Percentiles rank a stretch among this genome's conserved stretches.
Conservation (phyloP, 2,329 filamentous ascomycete genomes). For the Arthrobotrys conoides region DNA sequence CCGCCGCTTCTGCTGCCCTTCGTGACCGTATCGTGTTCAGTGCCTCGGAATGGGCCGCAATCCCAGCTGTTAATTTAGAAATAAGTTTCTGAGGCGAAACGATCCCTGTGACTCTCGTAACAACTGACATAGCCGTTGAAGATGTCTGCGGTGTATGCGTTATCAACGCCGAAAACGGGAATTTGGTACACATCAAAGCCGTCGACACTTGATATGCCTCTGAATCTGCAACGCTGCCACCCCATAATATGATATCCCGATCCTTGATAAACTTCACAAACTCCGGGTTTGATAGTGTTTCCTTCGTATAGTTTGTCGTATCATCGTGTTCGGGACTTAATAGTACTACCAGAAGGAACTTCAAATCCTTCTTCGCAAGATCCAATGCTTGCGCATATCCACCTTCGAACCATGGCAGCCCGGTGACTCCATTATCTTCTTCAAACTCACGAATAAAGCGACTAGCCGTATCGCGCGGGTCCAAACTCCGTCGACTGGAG, state of each 20-base stretch:
- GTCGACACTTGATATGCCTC: conserved; percentile 95
- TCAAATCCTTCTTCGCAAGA: conserved; percentile 87
- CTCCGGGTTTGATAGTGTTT: conserved; percentile 83
- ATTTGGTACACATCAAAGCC: conserved; percentile 89
- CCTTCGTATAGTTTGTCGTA: conserved; percentile 82
- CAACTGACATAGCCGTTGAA: conserved; percentile 87
- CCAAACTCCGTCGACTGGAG: conserved; percentile 79
- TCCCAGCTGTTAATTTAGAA: conserved; percentile 79
- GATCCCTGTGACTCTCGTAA: conserved; percentile 82
- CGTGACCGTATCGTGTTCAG: conserved; percentile 81
- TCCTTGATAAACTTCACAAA: conserved; percentile 82
- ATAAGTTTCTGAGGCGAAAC: conserved; percentile 80
- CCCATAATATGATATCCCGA: conserved; percentile 90
- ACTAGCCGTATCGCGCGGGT: conserved; percentile 87
- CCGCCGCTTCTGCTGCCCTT: conserved; percentile 82
- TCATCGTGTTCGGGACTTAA: conserved; percentile 96
- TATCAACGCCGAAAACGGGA: conserved; percentile 88
- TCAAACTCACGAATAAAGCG: conserved; percentile 94
- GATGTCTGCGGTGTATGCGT: conserved; percentile 79
- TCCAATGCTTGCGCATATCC: conserved; percentile 95
- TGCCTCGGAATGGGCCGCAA: conserved; percentile 81
- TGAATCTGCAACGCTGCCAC: conserved; percentile 89
- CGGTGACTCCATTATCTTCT: conserved; percentile 84
- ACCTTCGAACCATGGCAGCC: conserved; percentile 83
- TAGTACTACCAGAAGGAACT: conserved; percentile 89